Evolutionary conservation across 2,329 filamentous ascomycete genomes (phyloP).

Genomic region (Pseudocercospora musae): DNA sequence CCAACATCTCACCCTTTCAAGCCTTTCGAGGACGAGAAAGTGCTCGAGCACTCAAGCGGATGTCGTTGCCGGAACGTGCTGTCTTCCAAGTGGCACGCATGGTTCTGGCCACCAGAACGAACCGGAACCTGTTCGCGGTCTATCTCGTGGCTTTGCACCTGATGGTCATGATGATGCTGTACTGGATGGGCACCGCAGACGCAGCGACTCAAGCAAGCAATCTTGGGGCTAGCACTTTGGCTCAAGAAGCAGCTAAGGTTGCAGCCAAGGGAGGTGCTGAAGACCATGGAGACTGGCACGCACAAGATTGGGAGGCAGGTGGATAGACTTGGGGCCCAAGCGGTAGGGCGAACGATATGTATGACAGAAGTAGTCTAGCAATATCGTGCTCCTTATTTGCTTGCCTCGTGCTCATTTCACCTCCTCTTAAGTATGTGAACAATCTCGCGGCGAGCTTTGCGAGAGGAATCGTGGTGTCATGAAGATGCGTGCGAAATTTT

Average conservation of each 20-base stretch:
- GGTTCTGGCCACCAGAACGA: slow-evolving; percentile 83
- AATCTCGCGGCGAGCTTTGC: too few relatives aligned
- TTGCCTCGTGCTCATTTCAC: too few relatives aligned
- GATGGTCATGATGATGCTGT: slow-evolving; percentile 81
- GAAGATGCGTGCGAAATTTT: too few relatives aligned
- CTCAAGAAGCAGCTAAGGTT: slow-evolving; percentile 9
- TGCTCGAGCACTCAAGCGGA: slow-evolving; percentile 82
- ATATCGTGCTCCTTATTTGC: too few relatives aligned
- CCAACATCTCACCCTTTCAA: slow-evolving; percentile 91
- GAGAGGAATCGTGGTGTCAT: too few relatives aligned
- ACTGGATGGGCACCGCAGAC: slow-evolving; percentile 72
- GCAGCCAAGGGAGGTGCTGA: slow-evolving; percentile 13
- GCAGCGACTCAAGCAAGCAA: slow-evolving; percentile 60
- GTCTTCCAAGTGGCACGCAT: slow-evolving; percentile 89
- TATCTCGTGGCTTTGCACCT: slow-evolving; percentile 89
- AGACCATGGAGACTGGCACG: slow-evolving; percentile 35
- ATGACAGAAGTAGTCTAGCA: too few relatives aligned
- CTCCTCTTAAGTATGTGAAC: too few relatives aligned
- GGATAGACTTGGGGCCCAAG: not conserved
- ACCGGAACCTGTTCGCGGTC: slow-evolving; percentile 86
- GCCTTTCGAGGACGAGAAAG: slow-evolving; percentile 93
- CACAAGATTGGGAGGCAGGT: slow-evolving; percentile 34
- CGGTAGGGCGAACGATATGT: too few relatives aligned
- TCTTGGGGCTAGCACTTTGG: slow-evolving; percentile 45
- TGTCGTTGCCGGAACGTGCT: slow-evolving; percentile 85